Evolutionary conservation across 805 yeast genomes (phyloP).

Genomic region (Lachancea kluyveri): DNA sequence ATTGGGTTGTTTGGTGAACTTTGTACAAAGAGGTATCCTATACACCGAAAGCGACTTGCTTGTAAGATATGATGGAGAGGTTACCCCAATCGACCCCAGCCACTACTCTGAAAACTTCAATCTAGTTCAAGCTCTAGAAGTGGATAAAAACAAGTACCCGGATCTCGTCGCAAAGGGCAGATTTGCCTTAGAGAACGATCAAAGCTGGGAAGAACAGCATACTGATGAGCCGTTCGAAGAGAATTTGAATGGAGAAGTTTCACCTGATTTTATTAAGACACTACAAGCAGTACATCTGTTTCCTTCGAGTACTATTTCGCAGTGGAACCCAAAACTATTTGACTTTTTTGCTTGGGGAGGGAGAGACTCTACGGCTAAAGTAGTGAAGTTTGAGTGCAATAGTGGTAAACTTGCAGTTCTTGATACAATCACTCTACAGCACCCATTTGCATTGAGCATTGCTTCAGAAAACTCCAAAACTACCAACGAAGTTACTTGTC

Average conservation of each 20-base stretch:
- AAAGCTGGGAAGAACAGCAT: conserved; percentile 7
- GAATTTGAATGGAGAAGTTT: too few species aligned
- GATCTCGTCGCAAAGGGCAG: conserved; percentile 27
- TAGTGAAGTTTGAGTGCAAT: conserved; percentile 32
- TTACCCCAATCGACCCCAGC: conserved; percentile 21
- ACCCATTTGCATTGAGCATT: conserved; percentile 29
- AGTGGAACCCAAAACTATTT: conserved; percentile 51
- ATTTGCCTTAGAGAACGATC: conserved; percentile 27
- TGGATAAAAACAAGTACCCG: conserved; percentile 33
- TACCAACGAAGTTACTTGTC: conserved; percentile 28
- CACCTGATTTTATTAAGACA: conserved; percentile 29
- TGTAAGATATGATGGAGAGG: conserved; percentile 33
- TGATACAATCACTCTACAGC: conserved; percentile 24
- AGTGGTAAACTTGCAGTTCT: conserved; percentile 12
- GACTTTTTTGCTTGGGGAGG: conserved; percentile 50
- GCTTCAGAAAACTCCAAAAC: conserved; percentile 14
- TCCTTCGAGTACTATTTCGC: conserved; percentile 40
- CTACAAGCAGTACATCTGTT: conserved; percentile 35
- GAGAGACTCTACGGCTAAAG: conserved; percentile 40
- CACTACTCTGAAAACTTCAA: conserved; percentile 35
- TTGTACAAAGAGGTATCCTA: conserved; percentile 82
- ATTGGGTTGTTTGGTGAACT: conserved; percentile 73
- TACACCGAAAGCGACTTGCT: conserved; percentile 65
- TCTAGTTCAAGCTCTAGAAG: conserved; percentile 48
- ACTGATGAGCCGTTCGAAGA: too few species aligned